Base-by-base conservation (phyloP, 768 basidiomycete genomes). In the Fomitopsis pulvina region DNA sequence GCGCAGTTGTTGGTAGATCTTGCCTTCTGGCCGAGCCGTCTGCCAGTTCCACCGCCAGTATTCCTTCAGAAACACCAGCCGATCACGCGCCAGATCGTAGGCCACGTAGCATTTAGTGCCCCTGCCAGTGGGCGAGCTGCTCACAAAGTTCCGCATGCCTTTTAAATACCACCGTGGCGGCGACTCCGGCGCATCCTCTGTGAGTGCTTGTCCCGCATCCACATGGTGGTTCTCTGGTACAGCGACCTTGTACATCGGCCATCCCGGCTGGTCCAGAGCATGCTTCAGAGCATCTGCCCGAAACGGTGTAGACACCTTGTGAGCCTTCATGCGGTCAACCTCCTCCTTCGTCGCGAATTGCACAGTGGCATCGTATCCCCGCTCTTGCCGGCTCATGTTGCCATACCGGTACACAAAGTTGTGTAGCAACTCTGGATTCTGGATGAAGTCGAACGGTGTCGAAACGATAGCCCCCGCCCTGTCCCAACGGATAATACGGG, bases 341-440 rank as follows among this genome's bases (percentile, higher is more conserved):
- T 55, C 41, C 8, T 16, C 45, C 4, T 11, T 1, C 2, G 53
- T 47, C 5, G 50, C 53, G 4, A 20, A 7, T 2, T 28, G 8
- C 3, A 51, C 50, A 5, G 50, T 47, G 8, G 40, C 12, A 16
- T 55, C 53, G 26, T 44, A 48, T 2, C 53, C 53, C 1, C 53
- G 53, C 9, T 27, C 28, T 1, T 18, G 24, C 8, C 40, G 37
- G 26, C 38, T 28, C 8, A 48, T 20, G 16, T 26, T n/a, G 4
- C 24, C 46, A 20, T 41, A 52, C 3, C 42, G 40, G 18, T 45
- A 48, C 12, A 52, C 20, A 21, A 47, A 52, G n/a, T 29, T 18
- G 12, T 29, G 30, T 4, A 52, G 21, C 3, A 47, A 25, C 7
- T 42, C 10, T 2, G 39, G 41, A 14, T 42, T 25, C 3, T 32